Evolutionary conservation across 805 yeast genomes (phyloP), one percentile per base, ranked within the genome.

Genomic region (Hanseniaspora clermontiae): DNA sequence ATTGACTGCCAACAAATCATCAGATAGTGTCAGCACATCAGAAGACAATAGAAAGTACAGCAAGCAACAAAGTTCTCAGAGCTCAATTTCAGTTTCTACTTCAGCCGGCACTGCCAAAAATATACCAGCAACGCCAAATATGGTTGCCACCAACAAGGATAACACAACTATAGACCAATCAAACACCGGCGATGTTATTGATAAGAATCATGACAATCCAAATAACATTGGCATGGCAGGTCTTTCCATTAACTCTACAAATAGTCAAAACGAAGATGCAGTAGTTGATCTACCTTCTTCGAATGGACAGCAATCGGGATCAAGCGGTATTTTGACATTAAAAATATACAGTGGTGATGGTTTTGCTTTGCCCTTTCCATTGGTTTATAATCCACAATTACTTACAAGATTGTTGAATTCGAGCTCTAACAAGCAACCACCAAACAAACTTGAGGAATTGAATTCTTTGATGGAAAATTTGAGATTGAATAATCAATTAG

Each of bases 291-390:
- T 19, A 43, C 27, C 27, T 24, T 15, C 34, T 19, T 12, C 20
- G 5, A 31, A n/a, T 15, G 20, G 24, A 32, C 15, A 8, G 8
- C 49, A 19, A 15, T 1, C 48, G 7, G 59, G 64, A 12, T 61
- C 64, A 0, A 67, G 72, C 51, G 95, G 95, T 2, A 72, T 86
- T 32, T 74, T 88, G 61, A 84, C 90, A 0, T 83, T 88, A 31
- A 85, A 86, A 65, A 77, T 88, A 11, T 86, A 86, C 65, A 78
- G 80, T 42, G 86, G 90, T 39, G 76, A 77, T 58, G 79, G 80
- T 51, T 76, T 88, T 60, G 74, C 74, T 49, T 74, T 89, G 51
- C 96, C 96, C 5, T 79, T 84, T 49, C 79, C 80, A 31, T 73
- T 85, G 58, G 80, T 79, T 57, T 79, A 83, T 57, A 84, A 80